phyloP scores from a whole-genome alignment of 31 red algal genomes.

The Asparagopsis taxiformis region DNA sequence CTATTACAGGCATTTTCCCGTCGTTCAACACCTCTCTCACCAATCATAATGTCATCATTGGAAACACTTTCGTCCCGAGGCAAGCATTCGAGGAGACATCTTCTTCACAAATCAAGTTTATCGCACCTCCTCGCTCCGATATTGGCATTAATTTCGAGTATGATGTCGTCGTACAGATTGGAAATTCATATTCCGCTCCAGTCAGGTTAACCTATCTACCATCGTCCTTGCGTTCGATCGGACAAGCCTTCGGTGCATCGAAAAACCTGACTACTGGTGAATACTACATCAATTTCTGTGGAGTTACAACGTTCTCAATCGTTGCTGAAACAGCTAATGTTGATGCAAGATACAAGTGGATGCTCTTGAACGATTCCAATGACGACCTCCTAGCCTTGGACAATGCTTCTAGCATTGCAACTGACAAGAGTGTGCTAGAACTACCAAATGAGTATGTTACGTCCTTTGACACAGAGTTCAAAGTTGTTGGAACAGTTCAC shows the following conservation, averaged over 20 bases:
- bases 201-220: conserved; percentile 28
- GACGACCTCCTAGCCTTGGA: background rate
- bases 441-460: conserved; percentile 20
- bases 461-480: background rate
- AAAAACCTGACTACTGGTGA: conserved; percentile 17
- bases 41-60: conserved; percentile 32
- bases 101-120: conserved; percentile 19
- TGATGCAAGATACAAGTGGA: conserved; percentile 39
- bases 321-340: conserved; percentile 3
- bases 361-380: conserved; percentile 10
- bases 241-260: conserved; percentile 53
- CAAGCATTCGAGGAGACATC: background rate
- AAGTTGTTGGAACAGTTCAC: background rate
- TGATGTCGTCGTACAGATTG: conserved; percentile 47
- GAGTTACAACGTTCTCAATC: conserved; percentile 48
- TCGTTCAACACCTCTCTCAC: conserved; percentile 8
- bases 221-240: background rate
- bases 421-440: conserved; percentile 8
- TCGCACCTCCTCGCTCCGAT: conserved; percentile 7
- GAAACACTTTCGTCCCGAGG: conserved; percentile 14
- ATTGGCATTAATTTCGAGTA: conserved; percentile 46
- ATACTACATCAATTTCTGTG: conserved; percentile 26
- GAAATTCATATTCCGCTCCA: conserved; percentile 24
- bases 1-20: conserved; percentile 34
- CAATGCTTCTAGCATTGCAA: conserved; percentile 8